These are phyloP conservation scores for Eucalyptus curtisii DNA, from an alignment of 345 rosid species.

Conservation along the genomic window DNA sequence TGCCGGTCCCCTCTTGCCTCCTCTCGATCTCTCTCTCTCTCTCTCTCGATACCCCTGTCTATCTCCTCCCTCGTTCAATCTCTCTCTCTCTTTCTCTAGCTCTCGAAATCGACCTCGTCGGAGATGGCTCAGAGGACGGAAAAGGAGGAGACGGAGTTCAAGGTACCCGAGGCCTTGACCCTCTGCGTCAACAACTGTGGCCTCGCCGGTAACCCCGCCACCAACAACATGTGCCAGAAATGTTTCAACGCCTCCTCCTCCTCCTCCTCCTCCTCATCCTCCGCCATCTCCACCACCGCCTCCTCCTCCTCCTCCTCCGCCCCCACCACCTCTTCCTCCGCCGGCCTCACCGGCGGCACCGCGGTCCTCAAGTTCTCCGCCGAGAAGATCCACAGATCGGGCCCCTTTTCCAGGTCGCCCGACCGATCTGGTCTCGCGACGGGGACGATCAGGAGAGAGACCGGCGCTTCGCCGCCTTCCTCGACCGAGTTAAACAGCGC, in stretches of 20 bases:
- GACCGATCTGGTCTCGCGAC: constrained; percentile 1
- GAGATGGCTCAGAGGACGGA: constrained; percentile 80
- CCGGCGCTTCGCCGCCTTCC: neutral
- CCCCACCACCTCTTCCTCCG: neutral
- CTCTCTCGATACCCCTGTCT: neutral
- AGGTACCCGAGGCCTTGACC: constrained; percentile 68
- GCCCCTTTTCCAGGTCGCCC: constrained; percentile 5
- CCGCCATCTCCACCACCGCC: neutral
- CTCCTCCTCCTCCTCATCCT: constrained; percentile 12
- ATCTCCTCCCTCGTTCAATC: neutral
- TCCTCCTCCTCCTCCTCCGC: neutral
- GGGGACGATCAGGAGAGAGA: constrained; percentile 2
- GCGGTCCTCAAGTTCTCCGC: constrained; percentile 29
- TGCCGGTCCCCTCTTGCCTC: constrained; percentile 5
- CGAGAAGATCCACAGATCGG: constrained; percentile 45
- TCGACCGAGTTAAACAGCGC: constrained; percentile 10
- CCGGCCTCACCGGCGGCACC: neutral
- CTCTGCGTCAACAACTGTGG: constrained; percentile 80
- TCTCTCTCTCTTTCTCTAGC: neutral
- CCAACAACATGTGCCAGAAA: constrained; percentile 95
- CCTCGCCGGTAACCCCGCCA: constrained; percentile 76
- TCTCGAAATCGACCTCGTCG: neutral
- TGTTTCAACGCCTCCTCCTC: constrained; percentile 66
- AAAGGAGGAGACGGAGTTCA: constrained; percentile 94
- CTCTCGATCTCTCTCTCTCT: neutral